Conservation (phyloP, 768 basidiomycete species). For the Mrakia hoshinonis region DNA sequence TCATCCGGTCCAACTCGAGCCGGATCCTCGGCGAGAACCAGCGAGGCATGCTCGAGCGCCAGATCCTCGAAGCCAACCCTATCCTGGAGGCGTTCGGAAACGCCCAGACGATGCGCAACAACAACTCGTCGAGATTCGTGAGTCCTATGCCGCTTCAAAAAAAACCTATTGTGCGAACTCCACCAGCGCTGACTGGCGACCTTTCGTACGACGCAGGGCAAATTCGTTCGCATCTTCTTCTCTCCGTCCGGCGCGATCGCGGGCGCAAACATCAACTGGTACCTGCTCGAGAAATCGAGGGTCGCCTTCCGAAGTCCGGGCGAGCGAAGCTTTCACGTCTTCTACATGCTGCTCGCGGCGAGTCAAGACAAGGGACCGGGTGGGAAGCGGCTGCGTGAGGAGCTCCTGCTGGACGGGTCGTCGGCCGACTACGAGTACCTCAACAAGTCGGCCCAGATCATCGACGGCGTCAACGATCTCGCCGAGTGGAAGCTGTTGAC, state of each 20-base stretch:
- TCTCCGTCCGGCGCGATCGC: slow-evolving; percentile 87
- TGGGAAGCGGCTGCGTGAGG: slow-evolving; percentile 53
- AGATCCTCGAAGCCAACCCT: slow-evolving; percentile 95
- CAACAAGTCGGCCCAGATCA: slow-evolving; percentile 75
- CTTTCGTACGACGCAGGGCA: too few relatives aligned
- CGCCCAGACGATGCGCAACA: slow-evolving; percentile 94
- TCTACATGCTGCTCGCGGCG: slow-evolving; percentile 70
- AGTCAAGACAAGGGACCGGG: slow-evolving; percentile 51
- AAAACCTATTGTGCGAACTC: too few relatives aligned
- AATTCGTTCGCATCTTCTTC: slow-evolving; percentile 94
- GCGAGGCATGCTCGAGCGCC: slow-evolving; percentile 69
- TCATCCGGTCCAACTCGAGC: slow-evolving; percentile 35
- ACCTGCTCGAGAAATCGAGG: slow-evolving; percentile 91
- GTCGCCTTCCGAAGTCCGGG: slow-evolving; percentile 80
- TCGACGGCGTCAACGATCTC: slow-evolving; percentile 89
- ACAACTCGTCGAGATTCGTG: slow-evolving; percentile 91
- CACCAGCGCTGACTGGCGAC: too few relatives aligned
- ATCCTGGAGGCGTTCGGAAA: slow-evolving; percentile 97
- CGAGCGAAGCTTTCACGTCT: slow-evolving; percentile 92
- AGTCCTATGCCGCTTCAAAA: too few relatives aligned
- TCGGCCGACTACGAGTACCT: slow-evolving; percentile 82
- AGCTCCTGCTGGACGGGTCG: slow-evolving; percentile 61
- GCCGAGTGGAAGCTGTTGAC: slow-evolving; percentile 77
- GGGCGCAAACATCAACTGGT: slow-evolving; percentile 98
- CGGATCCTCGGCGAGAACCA: not conserved